Evolutionary conservation across 2,329 filamentous ascomycete species (phyloP).

Genomic region (Fusarium xyrophilum): DNA sequence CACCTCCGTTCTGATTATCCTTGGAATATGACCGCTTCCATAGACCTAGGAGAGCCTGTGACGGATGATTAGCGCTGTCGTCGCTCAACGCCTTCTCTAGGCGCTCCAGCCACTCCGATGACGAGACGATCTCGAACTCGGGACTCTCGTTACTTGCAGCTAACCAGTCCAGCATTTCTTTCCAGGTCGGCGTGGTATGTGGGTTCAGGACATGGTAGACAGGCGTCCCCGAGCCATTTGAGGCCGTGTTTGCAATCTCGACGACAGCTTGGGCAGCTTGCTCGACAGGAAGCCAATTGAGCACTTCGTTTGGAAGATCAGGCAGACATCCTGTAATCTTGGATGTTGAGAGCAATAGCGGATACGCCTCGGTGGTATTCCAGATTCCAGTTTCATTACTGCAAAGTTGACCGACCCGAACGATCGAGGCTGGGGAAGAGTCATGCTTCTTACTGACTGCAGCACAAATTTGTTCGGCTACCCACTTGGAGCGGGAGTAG

Average conservation of each 20-base stretch:
- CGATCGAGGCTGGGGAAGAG: slow-evolving; percentile 37
- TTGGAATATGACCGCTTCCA: slow-evolving; percentile 29
- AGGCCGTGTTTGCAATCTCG: slow-evolving; percentile 41
- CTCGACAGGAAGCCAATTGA: slow-evolving; percentile 60
- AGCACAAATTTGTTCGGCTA: slow-evolving; percentile 49
- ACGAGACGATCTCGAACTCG: slow-evolving; percentile 6
- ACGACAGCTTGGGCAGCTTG: slow-evolving; percentile 50
- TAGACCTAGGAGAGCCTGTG: slow-evolving; percentile 33
- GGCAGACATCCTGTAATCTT: slow-evolving; percentile 48
- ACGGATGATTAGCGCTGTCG: slow-evolving; percentile 15
- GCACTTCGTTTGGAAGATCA: slow-evolving; percentile 31
- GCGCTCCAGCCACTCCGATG: slow-evolving; percentile 24
- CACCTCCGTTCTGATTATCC: accelerated
- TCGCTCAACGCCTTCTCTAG: slow-evolving; percentile 15
- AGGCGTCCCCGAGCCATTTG: neutral
- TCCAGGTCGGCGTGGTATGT: slow-evolving; percentile 28
- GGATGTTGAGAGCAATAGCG: slow-evolving; percentile 57
- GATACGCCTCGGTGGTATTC: slow-evolving; percentile 60
- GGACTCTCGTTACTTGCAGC: neutral
- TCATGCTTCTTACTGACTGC: slow-evolving; percentile 37
- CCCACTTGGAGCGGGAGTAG: slow-evolving; percentile 53
- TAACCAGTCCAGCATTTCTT: slow-evolving; percentile 34
- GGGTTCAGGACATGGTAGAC: slow-evolving; percentile 40
- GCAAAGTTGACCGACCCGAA: slow-evolving; percentile 60
- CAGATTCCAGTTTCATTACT: slow-evolving; percentile 57